phyloP scores from a whole-genome alignment of 2,329 filamentous ascomycete genomes.

The Atkinsonella texensis region DNA sequence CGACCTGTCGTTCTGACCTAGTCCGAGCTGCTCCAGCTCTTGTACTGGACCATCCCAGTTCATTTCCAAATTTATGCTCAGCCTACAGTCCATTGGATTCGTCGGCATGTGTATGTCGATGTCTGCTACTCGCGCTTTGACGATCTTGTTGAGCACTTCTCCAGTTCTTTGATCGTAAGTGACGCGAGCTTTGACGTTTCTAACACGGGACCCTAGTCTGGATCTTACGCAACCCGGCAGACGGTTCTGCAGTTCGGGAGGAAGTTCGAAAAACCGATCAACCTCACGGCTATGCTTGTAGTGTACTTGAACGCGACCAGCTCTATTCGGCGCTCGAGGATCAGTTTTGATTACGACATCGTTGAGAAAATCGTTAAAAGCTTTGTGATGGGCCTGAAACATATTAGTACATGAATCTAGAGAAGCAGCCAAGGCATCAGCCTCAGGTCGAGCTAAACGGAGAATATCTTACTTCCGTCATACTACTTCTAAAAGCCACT shows the following conservation, averaged over 20 bases:
- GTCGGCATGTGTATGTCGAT: constrained; percentile 75
- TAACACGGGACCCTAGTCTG: constrained; percentile 40
- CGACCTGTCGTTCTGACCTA: constrained; percentile 24
- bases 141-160: constrained; percentile 65
- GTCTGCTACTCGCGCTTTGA: constrained; percentile 82
- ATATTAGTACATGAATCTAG: constrained; percentile 9
- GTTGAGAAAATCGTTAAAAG: constrained; percentile 79
- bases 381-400: constrained; percentile 61
- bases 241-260: constrained; percentile 41
- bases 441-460: no score
- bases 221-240: constrained; percentile 54
- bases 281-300: constrained; percentile 76
- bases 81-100: constrained; percentile 73
- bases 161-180: constrained; percentile 64
- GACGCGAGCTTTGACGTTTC: constrained; percentile 40
- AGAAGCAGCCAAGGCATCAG: no score
- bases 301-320: constrained; percentile 48
- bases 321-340: constrained; percentile 35
- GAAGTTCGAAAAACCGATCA: constrained; percentile 74
- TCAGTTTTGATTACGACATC: constrained; percentile 46
- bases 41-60: constrained; percentile 60
- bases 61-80: constrained; percentile 93
- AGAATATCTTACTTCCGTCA: constrained; percentile 61
- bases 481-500: constrained; percentile 70
- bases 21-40: constrained; percentile 34